Conservation (phyloP, 2,329 filamentous ascomycete genomes). For the Aspergillus fischeri region DNA sequence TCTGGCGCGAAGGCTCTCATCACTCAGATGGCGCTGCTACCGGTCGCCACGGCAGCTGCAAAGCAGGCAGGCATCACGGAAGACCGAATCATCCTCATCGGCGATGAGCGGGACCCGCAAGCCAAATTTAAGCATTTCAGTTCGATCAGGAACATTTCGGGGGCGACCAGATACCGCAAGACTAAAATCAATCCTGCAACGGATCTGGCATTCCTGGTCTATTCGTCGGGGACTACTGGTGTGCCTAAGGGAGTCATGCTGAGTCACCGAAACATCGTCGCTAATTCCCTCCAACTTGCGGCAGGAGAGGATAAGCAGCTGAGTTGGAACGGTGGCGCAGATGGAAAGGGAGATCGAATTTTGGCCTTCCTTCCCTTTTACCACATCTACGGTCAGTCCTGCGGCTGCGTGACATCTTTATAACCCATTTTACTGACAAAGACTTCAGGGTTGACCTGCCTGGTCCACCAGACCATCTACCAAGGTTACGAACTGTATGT, state of each 20-base stretch:
- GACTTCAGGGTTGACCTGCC: conserved; percentile 60
- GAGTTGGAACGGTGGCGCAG: conserved; percentile 54
- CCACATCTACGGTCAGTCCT: conserved; percentile 73
- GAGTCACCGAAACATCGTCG: conserved; percentile 74
- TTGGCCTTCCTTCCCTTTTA: conserved; percentile 84
- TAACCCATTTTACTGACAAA: neutral
- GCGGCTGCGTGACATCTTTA: neutral
- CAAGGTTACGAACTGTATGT: conserved; percentile 64
- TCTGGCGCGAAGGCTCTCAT: conserved; percentile 69
- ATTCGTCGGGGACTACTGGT: conserved; percentile 86
- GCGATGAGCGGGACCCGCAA: conserved; percentile 54
- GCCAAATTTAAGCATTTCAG: conserved; percentile 67
- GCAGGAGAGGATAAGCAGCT: conserved; percentile 54
- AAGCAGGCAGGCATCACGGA: conserved; percentile 64
- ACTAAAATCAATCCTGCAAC: conserved; percentile 62
- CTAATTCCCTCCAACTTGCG: conserved; percentile 62
- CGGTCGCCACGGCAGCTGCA: conserved; percentile 64
- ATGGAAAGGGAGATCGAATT: conserved; percentile 65
- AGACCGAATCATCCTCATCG: conserved; percentile 71
- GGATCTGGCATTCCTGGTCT: conserved; percentile 80
- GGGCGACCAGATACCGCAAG: conserved; percentile 55
- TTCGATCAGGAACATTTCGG: conserved; percentile 61
- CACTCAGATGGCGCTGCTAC: conserved; percentile 66
- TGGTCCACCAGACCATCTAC: conserved; percentile 66
- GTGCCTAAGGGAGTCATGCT: conserved; percentile 89